These are phyloP conservation scores for Glaciozyma antarctica DNA, from an alignment of 768 basidiomycete species.

Conservation along the genomic window DNA sequence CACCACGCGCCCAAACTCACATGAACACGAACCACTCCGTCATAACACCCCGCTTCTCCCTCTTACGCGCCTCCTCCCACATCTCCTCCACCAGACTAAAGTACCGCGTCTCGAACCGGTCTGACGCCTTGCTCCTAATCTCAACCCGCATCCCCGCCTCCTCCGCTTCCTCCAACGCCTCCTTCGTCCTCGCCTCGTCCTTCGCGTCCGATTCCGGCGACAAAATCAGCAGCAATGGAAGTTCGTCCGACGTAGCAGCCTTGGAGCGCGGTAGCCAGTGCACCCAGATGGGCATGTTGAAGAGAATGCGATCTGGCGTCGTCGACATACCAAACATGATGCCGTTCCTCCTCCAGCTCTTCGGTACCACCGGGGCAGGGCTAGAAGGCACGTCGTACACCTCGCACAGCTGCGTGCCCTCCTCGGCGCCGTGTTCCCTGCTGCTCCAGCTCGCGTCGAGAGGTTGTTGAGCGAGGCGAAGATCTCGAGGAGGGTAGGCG, in stretches of 20 bases:
- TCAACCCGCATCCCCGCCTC: slow-evolving; percentile 20
- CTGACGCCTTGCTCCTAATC: slow-evolving; percentile 14
- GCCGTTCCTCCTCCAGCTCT: slow-evolving; percentile 5
- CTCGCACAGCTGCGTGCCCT: slow-evolving; percentile 17
- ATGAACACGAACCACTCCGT: slow-evolving; percentile 31
- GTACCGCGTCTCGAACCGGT: slow-evolving; percentile 32
- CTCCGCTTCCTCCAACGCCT: slow-evolving; percentile 27
- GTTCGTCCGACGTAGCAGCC: not conserved
- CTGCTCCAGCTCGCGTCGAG: slow-evolving; percentile 7
- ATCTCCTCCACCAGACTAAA: slow-evolving; percentile 28
- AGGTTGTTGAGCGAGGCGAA: slow-evolving; percentile 24
- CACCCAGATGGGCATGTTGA: slow-evolving; percentile 32
- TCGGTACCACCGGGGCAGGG: slow-evolving; percentile 8
- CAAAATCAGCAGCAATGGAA: slow-evolving; percentile 25
- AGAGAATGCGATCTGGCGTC: slow-evolving; percentile 25
- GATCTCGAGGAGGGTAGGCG: slow-evolving; percentile 27
- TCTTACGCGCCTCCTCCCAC: slow-evolving; percentile 15
- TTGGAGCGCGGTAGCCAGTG: slow-evolving; percentile 18
- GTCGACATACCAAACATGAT: slow-evolving; percentile 34
- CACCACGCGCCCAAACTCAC: slow-evolving; percentile 6
- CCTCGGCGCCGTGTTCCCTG: slow-evolving; percentile 13
- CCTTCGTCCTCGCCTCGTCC: slow-evolving; percentile 14
- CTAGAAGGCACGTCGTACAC: slow-evolving; percentile 14
- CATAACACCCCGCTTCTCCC: slow-evolving; percentile 6
- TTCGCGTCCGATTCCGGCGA: slow-evolving; percentile 26